phyloP scores from a whole-genome alignment of 2,329 filamentous ascomycete genomes.

The Sporothrix euskadiensis region DNA sequence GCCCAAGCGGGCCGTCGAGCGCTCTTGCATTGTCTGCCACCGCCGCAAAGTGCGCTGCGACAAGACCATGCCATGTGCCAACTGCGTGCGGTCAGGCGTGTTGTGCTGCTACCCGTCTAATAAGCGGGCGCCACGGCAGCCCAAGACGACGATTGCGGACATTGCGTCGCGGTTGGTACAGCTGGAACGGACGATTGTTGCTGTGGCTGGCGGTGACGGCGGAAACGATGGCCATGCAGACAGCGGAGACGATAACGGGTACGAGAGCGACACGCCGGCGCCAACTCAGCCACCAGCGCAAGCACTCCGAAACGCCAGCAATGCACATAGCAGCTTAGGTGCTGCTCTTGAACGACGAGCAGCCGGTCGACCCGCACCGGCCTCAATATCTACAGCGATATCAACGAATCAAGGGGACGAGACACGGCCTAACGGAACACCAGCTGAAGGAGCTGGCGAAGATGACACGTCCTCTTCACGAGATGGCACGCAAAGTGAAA shows the following conservation, averaged over 20 bases:
- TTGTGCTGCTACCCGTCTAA: slow-evolving; percentile 35
- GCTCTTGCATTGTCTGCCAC: slow-evolving; percentile 37
- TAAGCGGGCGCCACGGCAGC: slow-evolving; percentile 29
- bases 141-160: slow-evolving; percentile 35
- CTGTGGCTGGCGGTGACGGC: slow-evolving; percentile 29
- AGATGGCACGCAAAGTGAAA: slow-evolving; percentile 18
- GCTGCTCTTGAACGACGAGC: neutral
- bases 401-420: neutral
- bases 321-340: neutral
- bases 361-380: neutral
- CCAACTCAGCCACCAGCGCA: neutral
- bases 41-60: slow-evolving; percentile 36
- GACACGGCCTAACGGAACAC: neutral
- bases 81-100: slow-evolving; percentile 33
- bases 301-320: neutral
- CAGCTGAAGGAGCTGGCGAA: neutral
- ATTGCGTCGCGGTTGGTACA: slow-evolving; percentile 34
- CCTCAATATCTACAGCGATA: neutral
- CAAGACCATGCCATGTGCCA: slow-evolving; percentile 35
- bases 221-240: neutral
- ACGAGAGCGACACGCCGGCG: neutral
- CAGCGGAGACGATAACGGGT: neutral
- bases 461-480: neutral
- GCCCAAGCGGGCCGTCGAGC: slow-evolving; percentile 27
- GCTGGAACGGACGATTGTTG: slow-evolving; percentile 35